phyloP scores from a whole-genome alignment of 2,329 filamentous ascomycete genomes.

The Fusarium heterosporum region DNA sequence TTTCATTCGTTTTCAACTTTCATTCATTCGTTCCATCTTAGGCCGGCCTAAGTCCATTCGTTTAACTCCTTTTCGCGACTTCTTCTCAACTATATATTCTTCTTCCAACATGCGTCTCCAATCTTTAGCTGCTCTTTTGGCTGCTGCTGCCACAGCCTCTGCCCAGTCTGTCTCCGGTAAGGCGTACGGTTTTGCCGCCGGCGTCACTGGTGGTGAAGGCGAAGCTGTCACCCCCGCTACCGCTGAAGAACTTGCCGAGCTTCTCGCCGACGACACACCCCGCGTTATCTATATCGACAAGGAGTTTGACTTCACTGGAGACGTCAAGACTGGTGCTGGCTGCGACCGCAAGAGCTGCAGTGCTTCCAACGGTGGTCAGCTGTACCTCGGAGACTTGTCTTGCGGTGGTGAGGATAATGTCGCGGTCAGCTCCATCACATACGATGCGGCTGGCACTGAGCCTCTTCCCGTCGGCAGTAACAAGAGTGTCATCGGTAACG shows the following conservation, averaged over 20 bases:
- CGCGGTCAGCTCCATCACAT: slow-evolving; percentile 45
- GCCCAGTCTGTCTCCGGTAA: slow-evolving; percentile 48
- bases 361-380: slow-evolving; percentile 45
- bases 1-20: no score
- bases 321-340: slow-evolving; percentile 39
- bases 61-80: no score
- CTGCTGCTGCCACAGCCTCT: slow-evolving; percentile 26
- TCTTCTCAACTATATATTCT: no score
- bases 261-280: slow-evolving; percentile 45
- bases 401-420: slow-evolving; percentile 44
- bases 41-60: no score
- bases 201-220: slow-evolving; percentile 64
- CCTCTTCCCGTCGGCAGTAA: slow-evolving; percentile 46
- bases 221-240: slow-evolving; percentile 57
- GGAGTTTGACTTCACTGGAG: slow-evolving; percentile 47
- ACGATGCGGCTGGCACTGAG: slow-evolving; percentile 43
- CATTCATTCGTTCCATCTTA: no score
- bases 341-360: slow-evolving; percentile 49
- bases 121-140: no score
- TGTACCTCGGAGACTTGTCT: slow-evolving; percentile 47
- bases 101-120: no score
- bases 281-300: slow-evolving; percentile 45
- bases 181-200: slow-evolving; percentile 49
- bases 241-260: slow-evolving; percentile 57
- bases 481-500: slow-evolving; percentile 47